Evolutionary conservation across 2,329 filamentous ascomycete genomes (phyloP).

Genomic region (Fusarium subtropicale): DNA sequence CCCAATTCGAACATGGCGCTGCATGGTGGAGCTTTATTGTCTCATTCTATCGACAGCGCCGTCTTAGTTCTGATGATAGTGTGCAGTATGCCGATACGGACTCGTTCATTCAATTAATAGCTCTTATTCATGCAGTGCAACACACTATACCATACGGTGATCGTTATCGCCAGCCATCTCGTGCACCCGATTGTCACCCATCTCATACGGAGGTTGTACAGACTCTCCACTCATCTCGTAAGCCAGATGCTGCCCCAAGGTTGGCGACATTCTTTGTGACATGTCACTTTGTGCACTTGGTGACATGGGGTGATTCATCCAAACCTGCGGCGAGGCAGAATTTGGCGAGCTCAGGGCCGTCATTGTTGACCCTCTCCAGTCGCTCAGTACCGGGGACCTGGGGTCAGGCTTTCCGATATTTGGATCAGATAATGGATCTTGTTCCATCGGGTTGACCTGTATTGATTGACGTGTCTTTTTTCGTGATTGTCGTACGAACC

Average conservation of each 20-base stretch:
- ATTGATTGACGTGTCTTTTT: not conserved
- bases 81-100: too few species aligned
- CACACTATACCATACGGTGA: not conserved
- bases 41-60: not conserved
- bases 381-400: not conserved
- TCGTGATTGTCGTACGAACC: not conserved
- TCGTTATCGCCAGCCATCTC: not conserved
- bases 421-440: not conserved
- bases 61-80: too few species aligned
- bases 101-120: not conserved
- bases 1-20: not conserved
- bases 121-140: not conserved
- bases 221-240: constrained; percentile 3
- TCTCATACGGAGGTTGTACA: not conserved
- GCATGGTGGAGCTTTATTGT: not conserved
- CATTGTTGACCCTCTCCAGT: constrained; percentile 4
- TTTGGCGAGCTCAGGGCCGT: not conserved
- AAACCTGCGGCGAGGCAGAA: not conserved
- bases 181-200: not conserved
- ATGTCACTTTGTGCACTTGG: not conserved
- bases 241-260: not conserved
- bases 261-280: not conserved
- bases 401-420: not conserved
- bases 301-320: not conserved
- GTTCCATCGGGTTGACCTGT: not conserved